Evolutionary conservation across 192 early-diverging fungal genomes (phyloP).

Genomic region (Dispira simplex): DNA sequence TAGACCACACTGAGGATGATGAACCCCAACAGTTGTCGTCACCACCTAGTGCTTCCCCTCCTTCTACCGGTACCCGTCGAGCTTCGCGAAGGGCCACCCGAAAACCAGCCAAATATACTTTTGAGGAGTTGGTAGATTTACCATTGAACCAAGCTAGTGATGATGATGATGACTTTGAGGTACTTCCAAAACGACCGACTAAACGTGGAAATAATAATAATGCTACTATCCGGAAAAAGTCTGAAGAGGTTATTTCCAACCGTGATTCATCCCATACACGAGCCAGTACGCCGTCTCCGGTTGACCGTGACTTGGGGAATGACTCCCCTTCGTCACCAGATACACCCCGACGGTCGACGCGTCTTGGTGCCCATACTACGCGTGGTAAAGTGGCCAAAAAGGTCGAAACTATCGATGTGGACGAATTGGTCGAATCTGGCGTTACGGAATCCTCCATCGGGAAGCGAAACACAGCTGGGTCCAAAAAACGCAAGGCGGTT

Average conservation of each 20-base stretch:
- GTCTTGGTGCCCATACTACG: too few species aligned
- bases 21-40: background rate
- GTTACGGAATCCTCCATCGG: background rate
- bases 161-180: conserved; percentile 6
- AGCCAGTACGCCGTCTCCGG: too few species aligned
- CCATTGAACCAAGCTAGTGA: background rate
- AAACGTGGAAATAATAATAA: background rate
- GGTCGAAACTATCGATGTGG: too few species aligned
- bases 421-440: background rate
- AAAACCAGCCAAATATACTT: background rate
- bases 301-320: background rate
- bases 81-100: background rate
- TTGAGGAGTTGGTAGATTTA: background rate
- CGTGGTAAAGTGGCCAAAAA: too few species aligned
- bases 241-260: background rate
- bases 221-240: background rate
- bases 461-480: background rate
- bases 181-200: background rate
- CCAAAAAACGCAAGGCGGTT: background rate
- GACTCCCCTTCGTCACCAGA: background rate
- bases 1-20: background rate
- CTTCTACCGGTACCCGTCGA: background rate
- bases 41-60: background rate
- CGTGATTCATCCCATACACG: too few species aligned
- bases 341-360: background rate